Base-by-base conservation (phyloP, 2,329 filamentous ascomycete genomes). In the Aureobasidium sp. region DNA sequence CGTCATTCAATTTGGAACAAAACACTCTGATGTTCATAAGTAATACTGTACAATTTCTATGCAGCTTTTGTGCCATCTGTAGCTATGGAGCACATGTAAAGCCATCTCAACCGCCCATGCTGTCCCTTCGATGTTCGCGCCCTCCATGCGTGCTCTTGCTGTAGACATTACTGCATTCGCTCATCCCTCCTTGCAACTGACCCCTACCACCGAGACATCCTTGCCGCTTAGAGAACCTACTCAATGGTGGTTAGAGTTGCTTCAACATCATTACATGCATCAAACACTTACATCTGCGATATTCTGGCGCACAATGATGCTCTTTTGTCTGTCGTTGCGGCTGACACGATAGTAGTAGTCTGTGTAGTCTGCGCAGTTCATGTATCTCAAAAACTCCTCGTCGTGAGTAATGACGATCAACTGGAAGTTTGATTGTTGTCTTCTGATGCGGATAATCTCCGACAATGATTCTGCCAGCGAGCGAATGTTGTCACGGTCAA, bases 381-480 rank as follows among this genome's bases (percentile, higher is more conserved):
- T 99, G 70, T 91, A 85, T 60, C 88, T 83, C 71, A 99, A 72
- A 70, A 99, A 99, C 70, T 96, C 91, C 77, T 97, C 95, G 76
- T 99, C 94, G 79, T 99, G 94, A 5, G 94, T 99, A 74, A 99
- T 99, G 70, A 99, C 90, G 71, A 99, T 94, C 61, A 99, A 84
- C 79, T 99, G 95, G 75, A 99, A 97, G 73, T 99, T 99, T 61
- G 86, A 84, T 80, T 99, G 94, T 64, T 87, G 85, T 72, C 89
- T 85, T 8, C 95, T 85, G 17, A 86, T 78, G 68, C 88, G 83
- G 76, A 99, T 97, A 70, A 99, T 96, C 69, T 87, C 84, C 70
- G 94, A 88, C 69, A 99, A 77, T 50, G 89, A 90, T 72, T 88
- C 82, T 9, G 94, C 94, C 47, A 99, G 82, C 64, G 90, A 90